Evolutionary conservation across 1,284 basidiomycete genomes (phyloP).

Genomic region (Rhodotorula sp.): DNA sequence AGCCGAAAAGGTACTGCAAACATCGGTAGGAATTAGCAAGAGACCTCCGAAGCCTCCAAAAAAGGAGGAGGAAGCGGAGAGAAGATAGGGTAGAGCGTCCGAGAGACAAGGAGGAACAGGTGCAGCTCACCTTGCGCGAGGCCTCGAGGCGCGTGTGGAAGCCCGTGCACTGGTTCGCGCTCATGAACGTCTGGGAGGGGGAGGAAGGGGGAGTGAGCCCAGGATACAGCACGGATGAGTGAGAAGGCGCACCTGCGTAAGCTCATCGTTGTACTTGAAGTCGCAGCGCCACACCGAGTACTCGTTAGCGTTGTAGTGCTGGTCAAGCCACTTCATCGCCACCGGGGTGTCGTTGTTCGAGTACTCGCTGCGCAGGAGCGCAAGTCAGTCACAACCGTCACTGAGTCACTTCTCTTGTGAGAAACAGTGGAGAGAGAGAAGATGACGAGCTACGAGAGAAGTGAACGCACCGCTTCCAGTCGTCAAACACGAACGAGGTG

Average conservation of each 20-base stretch:
- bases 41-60: too few relatives aligned
- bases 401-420: too few relatives aligned
- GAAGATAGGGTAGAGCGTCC: constrained; percentile 53
- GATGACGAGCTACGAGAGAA: not conserved
- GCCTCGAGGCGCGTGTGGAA: constrained; percentile 96
- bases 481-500: constrained; percentile 12
- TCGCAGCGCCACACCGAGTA: constrained; percentile 64
- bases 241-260: constrained; percentile 61
- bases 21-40: constrained; percentile 27
- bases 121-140: constrained; percentile 66
- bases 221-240: not conserved
- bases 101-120: too few relatives aligned
- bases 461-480: constrained; percentile 2
- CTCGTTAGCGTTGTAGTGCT: constrained; percentile 69
- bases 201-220: not conserved
- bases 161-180: constrained; percentile 61
- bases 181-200: too few relatives aligned
- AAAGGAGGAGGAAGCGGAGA: not conserved
- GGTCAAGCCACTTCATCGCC: constrained; percentile 48
- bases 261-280: constrained; percentile 83
- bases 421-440: too few relatives aligned
- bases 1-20: constrained; percentile 72
- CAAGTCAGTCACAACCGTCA: too few relatives aligned
- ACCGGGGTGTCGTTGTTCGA: constrained; percentile 84
- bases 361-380: not conserved